Evolutionary conservation across 208 protist species (phyloP).

Genomic region (Angomonas deanei): DNA sequence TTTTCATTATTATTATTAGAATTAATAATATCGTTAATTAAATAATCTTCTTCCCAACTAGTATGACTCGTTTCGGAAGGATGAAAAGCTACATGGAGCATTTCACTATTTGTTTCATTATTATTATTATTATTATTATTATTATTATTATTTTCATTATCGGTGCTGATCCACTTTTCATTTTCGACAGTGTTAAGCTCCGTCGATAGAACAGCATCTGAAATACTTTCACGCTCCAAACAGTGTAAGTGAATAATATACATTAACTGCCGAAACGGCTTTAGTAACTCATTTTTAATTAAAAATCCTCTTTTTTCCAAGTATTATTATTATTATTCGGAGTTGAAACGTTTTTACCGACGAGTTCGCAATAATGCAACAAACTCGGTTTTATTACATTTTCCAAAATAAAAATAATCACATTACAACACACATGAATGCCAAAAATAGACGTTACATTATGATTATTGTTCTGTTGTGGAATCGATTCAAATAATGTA

Average conservation of each 20-base stretch:
- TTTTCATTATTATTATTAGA: neutral
- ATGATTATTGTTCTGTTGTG: neutral
- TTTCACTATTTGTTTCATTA: neutral
- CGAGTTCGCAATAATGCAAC: constrained; percentile 26
- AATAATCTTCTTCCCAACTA: neutral
- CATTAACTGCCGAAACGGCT: neutral
- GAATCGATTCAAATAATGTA: neutral
- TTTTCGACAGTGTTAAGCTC: no score
- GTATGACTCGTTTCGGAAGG: neutral
- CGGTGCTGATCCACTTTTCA: no score
- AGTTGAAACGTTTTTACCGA: constrained; percentile 4
- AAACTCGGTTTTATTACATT: constrained; percentile 57
- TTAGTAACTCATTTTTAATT: neutral
- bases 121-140: neutral
- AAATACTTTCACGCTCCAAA: no score
- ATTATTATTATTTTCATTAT: neutral
- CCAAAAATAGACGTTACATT: constrained; percentile 27
- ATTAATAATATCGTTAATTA: constrained; percentile 6
- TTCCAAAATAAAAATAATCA: constrained; percentile 60
- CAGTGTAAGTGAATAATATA: no score
- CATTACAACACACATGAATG: constrained; percentile 67
- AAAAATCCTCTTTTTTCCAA: neutral
- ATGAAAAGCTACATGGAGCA: neutral
- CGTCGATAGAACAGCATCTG: no score
- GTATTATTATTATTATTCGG: neutral